These are phyloP conservation scores for Monosporascus sp. DNA, from an alignment of 2,329 filamentous ascomycete genomes.

Conservation along the genomic window DNA sequence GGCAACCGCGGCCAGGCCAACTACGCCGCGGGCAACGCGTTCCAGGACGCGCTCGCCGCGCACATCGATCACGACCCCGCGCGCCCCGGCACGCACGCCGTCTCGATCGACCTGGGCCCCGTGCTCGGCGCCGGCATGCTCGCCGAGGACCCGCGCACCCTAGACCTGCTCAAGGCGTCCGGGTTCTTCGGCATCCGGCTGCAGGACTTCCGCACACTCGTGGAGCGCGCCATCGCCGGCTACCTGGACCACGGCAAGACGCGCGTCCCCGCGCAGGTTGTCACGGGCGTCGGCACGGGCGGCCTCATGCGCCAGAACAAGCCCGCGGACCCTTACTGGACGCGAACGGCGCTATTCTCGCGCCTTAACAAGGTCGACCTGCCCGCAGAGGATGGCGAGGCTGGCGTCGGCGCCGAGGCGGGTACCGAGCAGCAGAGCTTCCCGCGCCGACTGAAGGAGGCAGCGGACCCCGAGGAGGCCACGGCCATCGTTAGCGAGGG, in stretches of 20 bases:
- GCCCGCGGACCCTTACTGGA: conserved; percentile 51
- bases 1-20: conserved; percentile 55
- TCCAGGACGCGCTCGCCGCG: conserved; percentile 43
- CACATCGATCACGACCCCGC: conserved; percentile 21
- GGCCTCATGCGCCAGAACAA: conserved; percentile 48
- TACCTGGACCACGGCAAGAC: conserved; percentile 20
- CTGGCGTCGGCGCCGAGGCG: neutral
- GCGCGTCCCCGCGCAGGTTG: conserved; percentile 40
- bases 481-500: conserved; percentile 31
- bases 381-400: conserved; percentile 14
- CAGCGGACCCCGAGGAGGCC: conserved; percentile 23
- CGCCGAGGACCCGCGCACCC: conserved; percentile 40
- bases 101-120: conserved; percentile 47
- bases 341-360: conserved; percentile 43
- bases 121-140: conserved; percentile 52
- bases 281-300: conserved; percentile 51
- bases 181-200: conserved; percentile 52
- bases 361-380: conserved; percentile 46
- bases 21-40: conserved; percentile 52
- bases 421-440: conserved; percentile 2
- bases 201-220: conserved; percentile 42
- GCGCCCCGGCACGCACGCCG: conserved; percentile 29
- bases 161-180: conserved; percentile 43
- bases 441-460: conserved; percentile 2
- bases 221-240: conserved; percentile 41